phyloP scores from a whole-genome alignment of 2,329 filamentous ascomycete species.

The Colletotrichum cereale region DNA sequence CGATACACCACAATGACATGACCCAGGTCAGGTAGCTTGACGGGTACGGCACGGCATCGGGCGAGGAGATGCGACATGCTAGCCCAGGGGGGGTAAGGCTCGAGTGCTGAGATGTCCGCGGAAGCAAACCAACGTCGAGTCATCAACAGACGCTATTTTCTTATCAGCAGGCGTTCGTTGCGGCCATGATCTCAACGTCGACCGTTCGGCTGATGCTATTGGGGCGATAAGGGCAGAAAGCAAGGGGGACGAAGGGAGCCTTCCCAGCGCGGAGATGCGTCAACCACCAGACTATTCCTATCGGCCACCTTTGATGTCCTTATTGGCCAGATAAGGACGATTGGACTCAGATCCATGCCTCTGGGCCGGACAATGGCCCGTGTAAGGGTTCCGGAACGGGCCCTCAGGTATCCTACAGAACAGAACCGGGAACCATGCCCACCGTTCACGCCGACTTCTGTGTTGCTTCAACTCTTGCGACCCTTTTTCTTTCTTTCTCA shows the following conservation, averaged over 20 bases:
- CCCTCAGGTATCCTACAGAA: not conserved
- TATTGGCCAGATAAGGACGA: constrained; percentile 14
- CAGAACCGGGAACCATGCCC: not conserved
- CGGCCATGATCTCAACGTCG: constrained; percentile 22
- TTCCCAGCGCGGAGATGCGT: constrained; percentile 36
- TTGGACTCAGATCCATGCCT: constrained; percentile 18
- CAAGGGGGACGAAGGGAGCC: constrained; percentile 4
- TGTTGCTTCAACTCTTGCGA: constrained; percentile 5
- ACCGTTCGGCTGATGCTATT: constrained; percentile 29
- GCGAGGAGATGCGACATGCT: constrained; percentile 50
- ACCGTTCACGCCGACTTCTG: not conserved
- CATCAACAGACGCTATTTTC: constrained; percentile 16
- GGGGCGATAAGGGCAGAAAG: constrained; percentile 37
- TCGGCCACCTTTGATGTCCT: not conserved
- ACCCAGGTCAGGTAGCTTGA: not conserved
- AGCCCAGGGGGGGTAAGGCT: not conserved
- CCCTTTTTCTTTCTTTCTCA: not conserved
- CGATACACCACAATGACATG: not conserved
- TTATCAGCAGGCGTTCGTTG: constrained; percentile 35
- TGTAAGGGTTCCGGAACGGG: constrained; percentile 6
- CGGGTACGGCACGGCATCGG: constrained; percentile 18
- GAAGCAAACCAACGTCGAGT: constrained; percentile 15
- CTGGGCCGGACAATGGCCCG: constrained; percentile 23
- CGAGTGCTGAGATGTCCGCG: constrained; percentile 26
- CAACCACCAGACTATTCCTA: not conserved